Percentiles rank a stretch among this genome's conserved stretches.
phyloP scores from a whole-genome alignment of 2,329 filamentous ascomycete genomes.

The Talaromyces funiculosus region DNA sequence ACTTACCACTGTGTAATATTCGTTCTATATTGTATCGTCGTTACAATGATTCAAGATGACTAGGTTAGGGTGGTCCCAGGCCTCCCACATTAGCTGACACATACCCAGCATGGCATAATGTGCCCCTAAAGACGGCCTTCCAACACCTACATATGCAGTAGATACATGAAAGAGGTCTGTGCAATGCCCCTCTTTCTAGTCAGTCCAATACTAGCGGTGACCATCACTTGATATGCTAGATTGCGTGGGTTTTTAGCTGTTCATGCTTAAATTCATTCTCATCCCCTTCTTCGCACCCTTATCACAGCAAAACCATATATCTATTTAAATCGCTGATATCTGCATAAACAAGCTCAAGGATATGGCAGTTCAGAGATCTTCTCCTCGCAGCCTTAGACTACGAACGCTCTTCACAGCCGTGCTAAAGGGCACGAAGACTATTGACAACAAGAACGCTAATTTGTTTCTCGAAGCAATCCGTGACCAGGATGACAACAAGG shows the following conservation, averaged over 20 bases:
- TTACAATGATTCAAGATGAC: not conserved
- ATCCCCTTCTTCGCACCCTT: not conserved
- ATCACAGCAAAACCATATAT: not conserved
- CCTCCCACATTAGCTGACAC: not conserved
- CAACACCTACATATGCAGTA: too few relatives aligned
- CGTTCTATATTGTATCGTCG: not conserved
- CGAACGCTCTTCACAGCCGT: not conserved
- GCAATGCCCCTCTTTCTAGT: too few relatives aligned
- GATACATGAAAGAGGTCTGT: not conserved
- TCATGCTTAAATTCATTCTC: not conserved
- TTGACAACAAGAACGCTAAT: not conserved
- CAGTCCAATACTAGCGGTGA: too few relatives aligned
- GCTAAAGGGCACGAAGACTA: not conserved
- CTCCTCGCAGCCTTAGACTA: not conserved
- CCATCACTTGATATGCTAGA: too few relatives aligned
- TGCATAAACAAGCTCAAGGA: not conserved
- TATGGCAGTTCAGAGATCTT: not conserved
- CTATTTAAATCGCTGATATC: not conserved
- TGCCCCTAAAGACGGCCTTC: too few relatives aligned
- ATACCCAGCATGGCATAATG: too few relatives aligned
- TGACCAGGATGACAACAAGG: not conserved
- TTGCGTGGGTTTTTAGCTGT: too few relatives aligned
- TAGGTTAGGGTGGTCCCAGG: not conserved
- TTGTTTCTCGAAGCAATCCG: constrained; percentile 1
- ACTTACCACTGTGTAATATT: not conserved